Base-by-base conservation (phyloP, 495 filamentous ascomycete species). In the Terfezia claveryi region DNA sequence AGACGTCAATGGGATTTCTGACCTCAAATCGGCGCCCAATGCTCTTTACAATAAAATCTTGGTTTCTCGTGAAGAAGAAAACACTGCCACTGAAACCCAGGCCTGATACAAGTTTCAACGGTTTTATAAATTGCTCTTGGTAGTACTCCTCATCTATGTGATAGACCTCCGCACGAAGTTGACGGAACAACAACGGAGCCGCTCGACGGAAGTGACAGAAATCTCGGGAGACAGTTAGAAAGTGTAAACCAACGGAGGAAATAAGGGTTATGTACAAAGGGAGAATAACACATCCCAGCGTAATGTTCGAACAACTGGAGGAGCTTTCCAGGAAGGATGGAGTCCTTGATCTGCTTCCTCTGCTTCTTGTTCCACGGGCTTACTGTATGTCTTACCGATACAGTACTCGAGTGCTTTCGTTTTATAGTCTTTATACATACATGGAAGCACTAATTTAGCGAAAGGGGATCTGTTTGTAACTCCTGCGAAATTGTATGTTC, bases 21-120 rank as follows among this genome's bases (percentile, higher is more conserved):
- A 46, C 41, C 38, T 62, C 60, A 50, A 66, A 66, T 58, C 55
- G 56, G 10, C 63, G 51, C 44, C 58, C 58, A 50, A 66, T 54
- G 49, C 52, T 57, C 49, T 65, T 66, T 10, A 66, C n/a, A 32
- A 65, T 60, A 16, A 58, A 51, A n/a, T 53, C 54, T n/a, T 36
- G 54, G 27, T 65, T 62, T 32, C 55, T 17, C 5, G 60, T 57
- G 51, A 38, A 64, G 37, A 62, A 66, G 54, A 64, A 66, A 6
- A 65, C 27, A 8, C 50, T 56, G 14, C 62, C 62, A 27, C 57
- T 58, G 37, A 65, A 65, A 14, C 62, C 60, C 10, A 65, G 56
- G 8, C 56, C 56, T 32, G 62, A 57, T 12, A 61, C 54, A 11
- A 56, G 62, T 10, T 53, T 46, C 14, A 61, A 50, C 5, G 52